These are phyloP conservation scores for Diaporthe vexans DNA, from an alignment of 2,329 filamentous ascomycete genomes.

Conservation along the genomic window DNA sequence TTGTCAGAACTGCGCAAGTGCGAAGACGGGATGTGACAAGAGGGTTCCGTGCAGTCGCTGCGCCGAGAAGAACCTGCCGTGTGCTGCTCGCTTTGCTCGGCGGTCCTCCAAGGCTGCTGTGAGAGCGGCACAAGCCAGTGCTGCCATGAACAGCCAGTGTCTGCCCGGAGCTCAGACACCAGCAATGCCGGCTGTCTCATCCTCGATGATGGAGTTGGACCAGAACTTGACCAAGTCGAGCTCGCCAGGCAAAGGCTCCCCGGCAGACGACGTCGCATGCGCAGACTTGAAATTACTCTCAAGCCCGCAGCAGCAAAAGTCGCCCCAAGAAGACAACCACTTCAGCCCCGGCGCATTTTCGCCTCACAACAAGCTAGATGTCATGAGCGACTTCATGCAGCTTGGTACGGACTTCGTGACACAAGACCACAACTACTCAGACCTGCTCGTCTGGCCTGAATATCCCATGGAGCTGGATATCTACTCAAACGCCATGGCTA, in stretches of 20 bases:
- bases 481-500: constrained; percentile 52
- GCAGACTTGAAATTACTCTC: constrained; percentile 52
- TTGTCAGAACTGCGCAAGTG: constrained; percentile 63
- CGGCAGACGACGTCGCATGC: constrained; percentile 49
- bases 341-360: constrained; percentile 53
- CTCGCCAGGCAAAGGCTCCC: constrained; percentile 45
- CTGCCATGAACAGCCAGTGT: constrained; percentile 49
- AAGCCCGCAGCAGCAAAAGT: constrained; percentile 50
- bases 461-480: constrained; percentile 60
- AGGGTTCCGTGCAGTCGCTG: constrained; percentile 64
- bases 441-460: constrained; percentile 60
- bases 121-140: constrained; percentile 58
- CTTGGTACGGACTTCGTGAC: constrained; percentile 53
- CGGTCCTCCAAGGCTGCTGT: constrained; percentile 63
- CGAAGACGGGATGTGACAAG: constrained; percentile 67
- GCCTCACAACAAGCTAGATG: constrained; percentile 53
- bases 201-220: constrained; percentile 56
- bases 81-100: constrained; percentile 64
- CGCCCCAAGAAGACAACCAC: constrained; percentile 52
- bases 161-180: constrained; percentile 46
- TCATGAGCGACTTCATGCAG: constrained; percentile 59
- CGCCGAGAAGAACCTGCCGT: constrained; percentile 61
- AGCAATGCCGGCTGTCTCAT: constrained; percentile 48
- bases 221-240: constrained; percentile 47
- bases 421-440: constrained; percentile 57